phyloP scores from a whole-genome alignment of 352 stramenopile species.

The Thraustochytrium sp. region DNA sequence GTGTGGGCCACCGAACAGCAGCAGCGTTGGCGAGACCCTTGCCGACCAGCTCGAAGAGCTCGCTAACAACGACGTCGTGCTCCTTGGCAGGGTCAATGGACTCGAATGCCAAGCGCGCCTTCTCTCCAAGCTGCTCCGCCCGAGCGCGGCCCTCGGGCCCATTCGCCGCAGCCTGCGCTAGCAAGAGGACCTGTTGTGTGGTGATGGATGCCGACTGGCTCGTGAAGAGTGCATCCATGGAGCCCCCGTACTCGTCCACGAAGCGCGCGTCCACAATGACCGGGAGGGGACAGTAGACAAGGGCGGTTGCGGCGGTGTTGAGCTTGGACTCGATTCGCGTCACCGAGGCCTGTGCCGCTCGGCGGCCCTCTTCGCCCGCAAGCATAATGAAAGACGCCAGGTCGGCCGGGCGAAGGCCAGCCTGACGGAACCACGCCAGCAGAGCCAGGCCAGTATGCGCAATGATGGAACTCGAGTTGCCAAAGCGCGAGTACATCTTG shows the following conservation, averaged over 20 bases:
- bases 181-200: constrained; percentile 3
- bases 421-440: constrained; percentile 6
- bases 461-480: neutral
- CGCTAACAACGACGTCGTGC: neutral
- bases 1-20: neutral
- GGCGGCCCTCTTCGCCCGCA: neutral
- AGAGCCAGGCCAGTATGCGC: neutral
- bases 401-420: neutral
- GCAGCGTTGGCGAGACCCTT: neutral
- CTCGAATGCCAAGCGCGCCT: neutral
- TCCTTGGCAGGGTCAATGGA: neutral
- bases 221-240: neutral
- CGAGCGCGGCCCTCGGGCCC: neutral
- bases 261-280: constrained; percentile 16
- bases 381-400: neutral
- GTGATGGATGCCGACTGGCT: neutral
- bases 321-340: neutral
- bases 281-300: constrained; percentile 17
- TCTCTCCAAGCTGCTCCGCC: neutral
- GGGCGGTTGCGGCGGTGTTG: neutral
- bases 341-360: no score
- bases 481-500: neutral
- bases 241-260: constrained; percentile 4
- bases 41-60: constrained; percentile 4
- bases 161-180: neutral